Conservation (phyloP, 2,329 filamentous ascomycete species). For the Mollisiaceae sp. region DNA sequence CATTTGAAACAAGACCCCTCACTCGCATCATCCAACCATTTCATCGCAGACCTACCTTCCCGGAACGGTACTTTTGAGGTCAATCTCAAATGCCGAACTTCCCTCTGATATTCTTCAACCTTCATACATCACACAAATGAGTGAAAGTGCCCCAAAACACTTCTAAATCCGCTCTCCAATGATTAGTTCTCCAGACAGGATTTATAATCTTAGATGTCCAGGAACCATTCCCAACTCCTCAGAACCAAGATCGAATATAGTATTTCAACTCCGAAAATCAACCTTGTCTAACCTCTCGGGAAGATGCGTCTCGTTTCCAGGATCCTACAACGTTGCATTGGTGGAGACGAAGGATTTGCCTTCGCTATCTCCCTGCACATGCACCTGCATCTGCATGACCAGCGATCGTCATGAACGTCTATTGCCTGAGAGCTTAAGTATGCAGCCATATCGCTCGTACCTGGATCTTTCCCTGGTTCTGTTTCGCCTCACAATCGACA, state of each 20-base stretch:
- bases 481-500: neutral
- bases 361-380: neutral
- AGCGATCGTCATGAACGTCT: constrained; percentile 5
- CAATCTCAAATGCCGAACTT: neutral
- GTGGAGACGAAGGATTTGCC: neutral
- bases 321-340: neutral
- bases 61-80: neutral
- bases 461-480: neutral
- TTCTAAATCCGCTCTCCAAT: no score
- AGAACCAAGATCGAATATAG: no score
- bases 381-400: constrained; percentile 9
- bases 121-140: neutral
- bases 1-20: constrained; percentile 1
- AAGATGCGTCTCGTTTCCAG: neutral
- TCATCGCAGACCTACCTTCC: constrained; percentile 4
- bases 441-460: neutral
- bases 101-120: neutral
- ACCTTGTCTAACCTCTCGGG: no score
- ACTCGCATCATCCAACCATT: neutral
- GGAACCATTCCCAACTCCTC: no score
- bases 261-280: no score
- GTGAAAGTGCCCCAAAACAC: no score
- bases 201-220: no score
- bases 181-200: no score
- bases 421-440: neutral